Evolutionary conservation across 176 grass and related monocot species (phyloP), one percentile per base, ranked within the genome.

Genomic region (Ampelocalamus luodianensis): DNA sequence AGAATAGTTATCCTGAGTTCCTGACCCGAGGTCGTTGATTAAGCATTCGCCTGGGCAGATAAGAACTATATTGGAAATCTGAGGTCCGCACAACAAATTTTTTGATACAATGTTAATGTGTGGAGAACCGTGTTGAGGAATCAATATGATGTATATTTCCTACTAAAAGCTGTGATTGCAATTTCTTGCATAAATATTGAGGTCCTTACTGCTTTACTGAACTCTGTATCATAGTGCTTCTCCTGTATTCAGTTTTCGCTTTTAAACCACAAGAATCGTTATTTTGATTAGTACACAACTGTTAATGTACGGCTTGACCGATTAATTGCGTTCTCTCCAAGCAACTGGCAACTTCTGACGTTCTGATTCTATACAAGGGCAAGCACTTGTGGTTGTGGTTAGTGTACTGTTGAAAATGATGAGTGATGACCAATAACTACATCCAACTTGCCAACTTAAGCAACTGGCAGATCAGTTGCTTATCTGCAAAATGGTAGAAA

Each of bases 1-100:
- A 82, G 74, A 99, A 99, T 71, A 79, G 88, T 44, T 99, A 99
- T 99, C 96, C n/a, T n/a, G n/a, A n/a, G n/a, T n/a, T 86, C 93
- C 91, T 78, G 93, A 94, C 80, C 87, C 96, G 11, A 90, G 91
- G 82, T 90, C 83, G 10, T 86, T 96, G 86, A 88, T 87, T 55
- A 99, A 93, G 67, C 96, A 99, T 85, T 91, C 93, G 18, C 96
- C 96, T 22, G 87, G 90, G 42, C 93, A 99, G 72, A 95, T 99
- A 71, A 90, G 93, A 77, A 99, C 96, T 39, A 96, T 99, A 87
- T 72, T 99, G 72, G 96, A 88, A 82, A 96, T 96, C 62, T 99
- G 86, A 94, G 67, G 50, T 67, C 22, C 79, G 20, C n/a, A 38
- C 24, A 38, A 16, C 62, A 59, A 68, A 39, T 44, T 37, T 80